These are phyloP conservation scores for Ilyonectria robusta DNA, from an alignment of 2,329 filamentous ascomycete species.

Conservation along the genomic window DNA sequence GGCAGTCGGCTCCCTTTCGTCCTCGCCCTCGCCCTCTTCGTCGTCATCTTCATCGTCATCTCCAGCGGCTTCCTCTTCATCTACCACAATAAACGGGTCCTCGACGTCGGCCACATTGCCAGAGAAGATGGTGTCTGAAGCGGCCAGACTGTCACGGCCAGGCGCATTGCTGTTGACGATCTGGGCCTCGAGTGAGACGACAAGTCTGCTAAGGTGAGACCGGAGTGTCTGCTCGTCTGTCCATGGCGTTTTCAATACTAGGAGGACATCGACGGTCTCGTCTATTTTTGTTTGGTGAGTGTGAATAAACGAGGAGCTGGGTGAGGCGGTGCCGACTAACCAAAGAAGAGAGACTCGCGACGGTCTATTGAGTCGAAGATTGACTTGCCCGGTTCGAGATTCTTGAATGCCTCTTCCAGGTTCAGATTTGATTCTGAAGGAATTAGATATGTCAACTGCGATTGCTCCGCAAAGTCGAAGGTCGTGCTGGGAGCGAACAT, in stretches of 20 bases:
- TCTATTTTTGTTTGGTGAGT: conserved; percentile 66
- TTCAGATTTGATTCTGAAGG: conserved; percentile 69
- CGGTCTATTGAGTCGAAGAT: conserved; percentile 72
- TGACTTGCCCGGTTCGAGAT: conserved; percentile 59
- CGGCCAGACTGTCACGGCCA: conserved; percentile 63
- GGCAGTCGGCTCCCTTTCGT: background rate
- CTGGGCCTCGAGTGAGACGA: conserved; percentile 76
- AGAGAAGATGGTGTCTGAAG: conserved; percentile 73
- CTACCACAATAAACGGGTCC: conserved; percentile 66
- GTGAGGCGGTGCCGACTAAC: conserved; percentile 60
- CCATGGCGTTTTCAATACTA: conserved; percentile 76
- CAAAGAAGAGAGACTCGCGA: conserved; percentile 79
- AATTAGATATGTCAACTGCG: conserved; percentile 73
- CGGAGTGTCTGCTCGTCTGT: conserved; percentile 70
- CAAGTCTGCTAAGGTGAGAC: conserved; percentile 73
- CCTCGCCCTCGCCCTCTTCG: conserved; percentile 36
- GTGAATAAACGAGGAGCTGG: conserved; percentile 58
- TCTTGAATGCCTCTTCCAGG: conserved; percentile 66
- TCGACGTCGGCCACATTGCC: conserved; percentile 64
- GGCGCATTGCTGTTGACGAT: conserved; percentile 70
- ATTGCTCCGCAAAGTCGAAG: conserved; percentile 67
- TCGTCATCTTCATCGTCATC: conserved; percentile 45
- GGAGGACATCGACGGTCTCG: conserved; percentile 78
- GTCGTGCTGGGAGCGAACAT: conserved; percentile 45
- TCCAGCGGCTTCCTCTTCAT: conserved; percentile 53